These are phyloP conservation scores for Eimeria sp. DNA, from an alignment of 169 alveolate species.

Conservation along the genomic window DNA sequence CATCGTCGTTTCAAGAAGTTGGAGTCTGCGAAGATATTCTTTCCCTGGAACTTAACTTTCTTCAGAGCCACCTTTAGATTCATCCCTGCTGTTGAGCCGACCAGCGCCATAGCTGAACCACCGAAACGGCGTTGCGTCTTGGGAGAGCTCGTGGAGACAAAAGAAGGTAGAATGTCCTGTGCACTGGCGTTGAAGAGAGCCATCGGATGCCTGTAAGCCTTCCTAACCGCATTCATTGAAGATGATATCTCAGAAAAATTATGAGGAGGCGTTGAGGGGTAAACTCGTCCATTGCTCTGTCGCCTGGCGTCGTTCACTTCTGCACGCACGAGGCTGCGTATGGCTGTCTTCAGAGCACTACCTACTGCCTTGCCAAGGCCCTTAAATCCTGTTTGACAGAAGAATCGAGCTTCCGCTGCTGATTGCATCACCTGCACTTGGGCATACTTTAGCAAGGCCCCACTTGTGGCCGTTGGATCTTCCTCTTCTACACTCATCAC, in stretches of 20 bases:
- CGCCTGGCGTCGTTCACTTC: background rate
- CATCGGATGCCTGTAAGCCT: background rate
- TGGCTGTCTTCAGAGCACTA: constrained; percentile 12
- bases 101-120: background rate
- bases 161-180: background rate
- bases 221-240: background rate
- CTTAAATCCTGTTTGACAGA: constrained; percentile 37
- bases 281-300: background rate
- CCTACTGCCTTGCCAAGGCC: constrained; percentile 48
- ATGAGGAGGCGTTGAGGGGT: background rate
- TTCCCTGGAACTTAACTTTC: background rate
- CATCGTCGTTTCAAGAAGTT: background rate
- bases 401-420: constrained; percentile 33
- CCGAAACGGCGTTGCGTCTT: background rate
- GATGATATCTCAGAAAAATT: background rate
- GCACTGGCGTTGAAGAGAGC: background rate
- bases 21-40: background rate
- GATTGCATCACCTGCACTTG: background rate
- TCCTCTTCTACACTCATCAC: constrained; percentile 8
- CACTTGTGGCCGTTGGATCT: background rate
- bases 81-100: background rate
- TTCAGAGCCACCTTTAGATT: background rate
- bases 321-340: constrained; percentile 14
- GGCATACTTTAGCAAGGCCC: constrained; percentile 41
- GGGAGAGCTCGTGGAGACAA: background rate